Evolutionary conservation across 2,329 filamentous ascomycete genomes (phyloP), one percentile per base, ranked within the genome.

Genomic region (Lachnellula cervina): DNA sequence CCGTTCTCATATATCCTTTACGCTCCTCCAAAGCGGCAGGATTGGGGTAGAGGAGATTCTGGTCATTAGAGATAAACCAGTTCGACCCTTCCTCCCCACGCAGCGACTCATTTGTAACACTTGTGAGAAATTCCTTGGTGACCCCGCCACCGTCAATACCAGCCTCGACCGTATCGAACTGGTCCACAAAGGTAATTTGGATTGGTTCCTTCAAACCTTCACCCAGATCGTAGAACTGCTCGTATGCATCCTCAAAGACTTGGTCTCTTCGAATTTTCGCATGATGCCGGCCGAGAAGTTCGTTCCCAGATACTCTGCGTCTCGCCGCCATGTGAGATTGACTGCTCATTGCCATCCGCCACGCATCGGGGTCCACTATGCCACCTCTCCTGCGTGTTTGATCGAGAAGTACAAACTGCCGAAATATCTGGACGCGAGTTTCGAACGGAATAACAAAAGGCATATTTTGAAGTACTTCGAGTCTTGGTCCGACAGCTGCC

Each of bases 121-220:
- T 94, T 1, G 87, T 96, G 13, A 99, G 77, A 59, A 99, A 99
- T 67, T 99, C 94, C 65, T 99, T 99, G 2, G 93, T 97, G 8
- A 99, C 94, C 59, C 94, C 94, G 8, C 94, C 94, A 0, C 94
- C 94, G 68, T 99, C 94, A 54, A 99, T 97, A 9, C 94, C 94
- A 13, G 93, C 93, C 73, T 99, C 94, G 7, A 83, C 79, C 1
- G 87, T 83, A 58, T 88, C 89, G 63, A 96, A 99, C 57, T 91
- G 82, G 69, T 99, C 94, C 44, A 97, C 86, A 70, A 99, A 99
- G 0, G 90, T 94, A 66, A 99, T 97, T 68, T 96, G 90, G 37
- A 99, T 96, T 0, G 91, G 90, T 68, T 97, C 93, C 69, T 97
- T 97, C 54, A 99, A 74, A 0, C 86, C 87, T 14, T 93, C 88